Evolutionary conservation across 192 early-diverging fungal species (phyloP).

Genomic region (Physocladia obscura): DNA sequence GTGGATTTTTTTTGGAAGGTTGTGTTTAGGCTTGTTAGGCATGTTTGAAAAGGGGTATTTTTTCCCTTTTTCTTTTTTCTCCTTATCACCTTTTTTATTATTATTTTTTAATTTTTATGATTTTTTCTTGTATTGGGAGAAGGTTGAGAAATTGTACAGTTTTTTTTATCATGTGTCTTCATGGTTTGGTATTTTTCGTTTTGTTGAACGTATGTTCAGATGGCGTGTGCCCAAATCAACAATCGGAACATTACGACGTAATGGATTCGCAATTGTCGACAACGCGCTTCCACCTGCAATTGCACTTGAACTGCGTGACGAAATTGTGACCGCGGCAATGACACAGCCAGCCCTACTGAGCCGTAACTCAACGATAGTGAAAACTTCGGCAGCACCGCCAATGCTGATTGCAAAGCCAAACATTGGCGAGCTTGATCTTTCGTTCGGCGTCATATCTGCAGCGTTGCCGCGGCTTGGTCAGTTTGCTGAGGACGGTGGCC

Average conservation of each 20-base stretch:
- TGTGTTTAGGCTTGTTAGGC: no score
- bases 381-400: background rate
- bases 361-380: background rate
- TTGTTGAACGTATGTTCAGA: no score
- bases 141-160: no score
- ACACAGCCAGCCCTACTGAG: background rate
- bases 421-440: constrained; percentile 12
- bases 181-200: no score
- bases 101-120: no score
- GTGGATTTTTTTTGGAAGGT: no score
- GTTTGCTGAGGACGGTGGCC: background rate
- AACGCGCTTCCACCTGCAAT: background rate
- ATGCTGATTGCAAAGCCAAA: background rate
- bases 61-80: no score
- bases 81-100: no score
- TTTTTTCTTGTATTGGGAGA: no score
- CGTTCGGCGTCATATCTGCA: background rate
- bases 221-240: background rate
- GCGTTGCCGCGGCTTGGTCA: background rate
- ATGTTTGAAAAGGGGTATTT: no score
- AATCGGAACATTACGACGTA: background rate
- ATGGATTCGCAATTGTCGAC: constrained; percentile 11
- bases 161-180: no score
- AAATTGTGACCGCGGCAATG: background rate
- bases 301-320: background rate